Evolutionary conservation across 2,329 filamentous ascomycete genomes (phyloP).

Genomic region (Pseudocercospora macadamiae): DNA sequence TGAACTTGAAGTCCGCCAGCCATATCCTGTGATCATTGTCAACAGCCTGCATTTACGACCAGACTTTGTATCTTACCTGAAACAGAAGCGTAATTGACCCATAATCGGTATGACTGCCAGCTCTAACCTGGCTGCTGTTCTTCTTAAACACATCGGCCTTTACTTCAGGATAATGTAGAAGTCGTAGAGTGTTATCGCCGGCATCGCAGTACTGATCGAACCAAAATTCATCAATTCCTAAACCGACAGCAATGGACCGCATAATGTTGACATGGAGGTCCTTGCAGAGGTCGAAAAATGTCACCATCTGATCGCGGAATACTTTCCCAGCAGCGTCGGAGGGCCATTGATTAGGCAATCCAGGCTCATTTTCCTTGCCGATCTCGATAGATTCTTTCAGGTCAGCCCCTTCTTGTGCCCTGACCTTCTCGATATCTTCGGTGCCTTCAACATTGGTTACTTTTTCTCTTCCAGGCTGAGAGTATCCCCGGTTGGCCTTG

Average conservation of each 20-base stretch:
- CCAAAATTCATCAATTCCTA: conserved; percentile 69
- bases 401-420: conserved; percentile 52
- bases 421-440: conserved; percentile 59
- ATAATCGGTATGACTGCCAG: conserved; percentile 76
- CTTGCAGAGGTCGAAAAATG: conserved; percentile 75
- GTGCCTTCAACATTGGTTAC: conserved; percentile 60
- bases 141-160: conserved; percentile 59
- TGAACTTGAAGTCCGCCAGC: conserved; percentile 63
- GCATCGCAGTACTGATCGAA: conserved; percentile 76
- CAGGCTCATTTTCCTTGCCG: conserved; percentile 62
- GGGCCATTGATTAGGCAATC: conserved; percentile 78
- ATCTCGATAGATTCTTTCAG: conserved; percentile 65
- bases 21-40: conserved; percentile 45
- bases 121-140: conserved; percentile 58
- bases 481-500: conserved; percentile 52
- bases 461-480: conserved; percentile 65
- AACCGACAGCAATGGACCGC: conserved; percentile 64
- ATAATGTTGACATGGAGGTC: conserved; percentile 72
- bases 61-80: conserved; percentile 21
- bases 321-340: conserved; percentile 60
- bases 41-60: neutral
- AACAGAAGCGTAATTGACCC: conserved; percentile 56
- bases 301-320: conserved; percentile 71
- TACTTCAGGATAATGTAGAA: conserved; percentile 56
- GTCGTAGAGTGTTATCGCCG: conserved; percentile 65